These are phyloP conservation scores for Apiotrichum akiyoshidainum DNA, from an alignment of 1,284 basidiomycete species.

Conservation along the genomic window DNA sequence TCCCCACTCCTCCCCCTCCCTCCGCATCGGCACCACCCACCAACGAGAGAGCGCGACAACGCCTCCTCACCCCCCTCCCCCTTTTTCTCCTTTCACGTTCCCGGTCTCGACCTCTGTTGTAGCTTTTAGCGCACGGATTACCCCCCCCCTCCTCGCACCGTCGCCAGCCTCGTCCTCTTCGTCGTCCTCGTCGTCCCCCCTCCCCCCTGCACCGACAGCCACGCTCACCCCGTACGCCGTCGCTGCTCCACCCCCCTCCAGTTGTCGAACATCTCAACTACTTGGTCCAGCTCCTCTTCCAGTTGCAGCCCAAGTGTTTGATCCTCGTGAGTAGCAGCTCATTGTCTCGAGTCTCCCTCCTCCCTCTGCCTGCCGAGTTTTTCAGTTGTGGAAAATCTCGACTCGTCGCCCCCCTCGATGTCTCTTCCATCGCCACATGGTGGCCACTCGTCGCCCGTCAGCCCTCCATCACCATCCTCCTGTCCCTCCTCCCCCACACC, in stretches of 20 bases:
- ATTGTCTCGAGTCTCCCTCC: no score
- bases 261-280: no score
- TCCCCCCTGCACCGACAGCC: background rate
- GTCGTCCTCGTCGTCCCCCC: background rate
- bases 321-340: no score
- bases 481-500: no score
- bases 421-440: no score
- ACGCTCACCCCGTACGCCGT: background rate
- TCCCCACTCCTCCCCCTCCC: background rate
- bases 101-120: slow-evolving; percentile 9
- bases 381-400: no score
- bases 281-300: no score
- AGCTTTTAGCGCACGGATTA: slow-evolving; percentile 13
- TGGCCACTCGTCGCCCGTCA: no score
- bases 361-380: no score
- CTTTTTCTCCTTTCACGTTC: slow-evolving; percentile 1
- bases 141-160: background rate
- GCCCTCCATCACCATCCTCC: no score
- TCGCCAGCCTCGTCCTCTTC: background rate
- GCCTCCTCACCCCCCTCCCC: background rate
- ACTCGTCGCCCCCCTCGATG: no score
- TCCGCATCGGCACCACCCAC: background rate
- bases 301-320: no score
- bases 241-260: background rate
- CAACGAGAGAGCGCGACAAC: background rate